Conservation (phyloP, 495 filamentous ascomycete genomes). For the Xylaria nigripes region DNA sequence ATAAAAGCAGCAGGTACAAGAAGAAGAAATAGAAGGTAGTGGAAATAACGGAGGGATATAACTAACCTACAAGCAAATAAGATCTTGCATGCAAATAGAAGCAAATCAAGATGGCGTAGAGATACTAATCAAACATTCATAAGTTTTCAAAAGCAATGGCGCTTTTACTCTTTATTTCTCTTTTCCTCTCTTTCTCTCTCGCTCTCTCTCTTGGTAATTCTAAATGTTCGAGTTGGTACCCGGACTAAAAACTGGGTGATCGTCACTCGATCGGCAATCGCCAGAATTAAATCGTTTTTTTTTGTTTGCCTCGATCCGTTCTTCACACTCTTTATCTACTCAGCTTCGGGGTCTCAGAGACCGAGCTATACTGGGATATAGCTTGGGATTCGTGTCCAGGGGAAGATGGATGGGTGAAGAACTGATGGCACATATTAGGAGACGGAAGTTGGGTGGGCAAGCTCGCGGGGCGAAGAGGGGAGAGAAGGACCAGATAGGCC, state of each 20-base stretch:
- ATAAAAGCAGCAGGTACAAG: neutral
- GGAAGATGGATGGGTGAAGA: neutral
- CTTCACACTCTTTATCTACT: neutral
- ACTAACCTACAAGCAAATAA: conserved; percentile 4
- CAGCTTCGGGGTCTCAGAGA: neutral
- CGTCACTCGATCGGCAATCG: neutral
- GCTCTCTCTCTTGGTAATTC: neutral
- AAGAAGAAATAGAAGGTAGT: neutral
- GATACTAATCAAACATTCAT: conserved; percentile 5
- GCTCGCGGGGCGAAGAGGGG: neutral
- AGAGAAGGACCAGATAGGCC: neutral
- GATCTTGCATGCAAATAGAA: conserved; percentile 1
- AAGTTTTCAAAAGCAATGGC: neutral
- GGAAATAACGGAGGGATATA: neutral
- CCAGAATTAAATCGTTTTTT: neutral
- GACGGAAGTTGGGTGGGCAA: neutral
- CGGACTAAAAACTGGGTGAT: neutral
- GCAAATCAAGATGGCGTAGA: neutral
- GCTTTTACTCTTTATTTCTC: neutral
- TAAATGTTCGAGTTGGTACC: neutral
- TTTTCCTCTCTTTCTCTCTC: neutral
- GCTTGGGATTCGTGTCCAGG: conserved; percentile 4
- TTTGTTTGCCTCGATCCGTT: neutral
- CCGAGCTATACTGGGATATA: neutral
- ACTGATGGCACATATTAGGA: conserved; percentile 6